A percentile compares a stretch with the other conserved stretches of the same genome.
Evolutionary conservation across 129 eudicot genomes (phyloP).

Genomic region (Oenanthe sinensis): DNA sequence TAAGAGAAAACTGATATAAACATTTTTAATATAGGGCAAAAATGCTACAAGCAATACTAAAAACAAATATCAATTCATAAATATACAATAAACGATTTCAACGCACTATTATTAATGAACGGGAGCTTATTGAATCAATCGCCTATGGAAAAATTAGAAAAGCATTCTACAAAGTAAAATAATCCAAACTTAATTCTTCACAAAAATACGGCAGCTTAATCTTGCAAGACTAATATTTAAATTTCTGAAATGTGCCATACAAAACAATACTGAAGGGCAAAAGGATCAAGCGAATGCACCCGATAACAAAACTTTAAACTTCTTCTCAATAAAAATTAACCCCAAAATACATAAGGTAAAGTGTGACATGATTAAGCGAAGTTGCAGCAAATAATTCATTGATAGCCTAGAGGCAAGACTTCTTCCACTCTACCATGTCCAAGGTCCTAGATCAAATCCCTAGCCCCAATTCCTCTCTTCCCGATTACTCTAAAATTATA

Average conservation of each 20-base stretch:
- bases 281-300: neutral
- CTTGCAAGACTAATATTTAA: conserved; percentile 5
- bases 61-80: neutral
- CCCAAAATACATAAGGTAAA: neutral
- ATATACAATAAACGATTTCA: neutral
- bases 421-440: neutral
- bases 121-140: neutral
- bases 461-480: neutral
- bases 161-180: neutral
- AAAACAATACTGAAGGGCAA: conserved; percentile 4
- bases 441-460: neutral
- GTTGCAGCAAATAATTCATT: neutral
- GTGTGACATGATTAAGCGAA: neutral
- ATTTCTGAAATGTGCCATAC: neutral
- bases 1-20: neutral
- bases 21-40: neutral
- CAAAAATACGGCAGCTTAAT: conserved; percentile 7
- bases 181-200: conserved; percentile 1
- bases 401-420: neutral
- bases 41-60: neutral
- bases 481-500: neutral
- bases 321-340: conserved; percentile 2
- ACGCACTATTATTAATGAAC: neutral
- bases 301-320: neutral
- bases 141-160: neutral